Conservation (phyloP, 176 grass and related monocot species). For the Carex cristatella region DNA sequence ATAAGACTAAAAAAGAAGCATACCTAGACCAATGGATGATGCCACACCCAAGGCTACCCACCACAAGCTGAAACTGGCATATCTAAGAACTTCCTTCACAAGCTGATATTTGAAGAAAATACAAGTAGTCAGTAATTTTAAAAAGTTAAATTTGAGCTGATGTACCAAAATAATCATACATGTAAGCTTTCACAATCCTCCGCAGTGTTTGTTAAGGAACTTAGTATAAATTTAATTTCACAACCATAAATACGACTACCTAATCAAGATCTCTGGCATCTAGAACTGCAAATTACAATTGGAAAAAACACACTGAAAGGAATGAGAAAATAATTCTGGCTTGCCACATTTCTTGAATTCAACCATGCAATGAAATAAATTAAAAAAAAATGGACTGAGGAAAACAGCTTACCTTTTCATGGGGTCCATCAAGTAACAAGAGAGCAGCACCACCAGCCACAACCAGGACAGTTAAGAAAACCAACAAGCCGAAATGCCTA, state of each 20-base stretch:
- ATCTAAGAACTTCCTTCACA: slow-evolving; percentile 63
- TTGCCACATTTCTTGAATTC: neutral
- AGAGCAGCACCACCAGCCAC: slow-evolving; percentile 35
- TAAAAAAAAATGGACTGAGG: neutral
- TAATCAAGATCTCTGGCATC: neutral
- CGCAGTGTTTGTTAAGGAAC: neutral
- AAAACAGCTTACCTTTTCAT: slow-evolving; percentile 57
- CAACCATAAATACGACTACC: neutral
- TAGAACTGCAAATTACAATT: neutral
- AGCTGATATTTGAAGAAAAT: slow-evolving; percentile 43
- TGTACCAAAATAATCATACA: neutral
- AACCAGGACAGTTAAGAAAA: slow-evolving; percentile 36
- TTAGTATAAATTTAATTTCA: neutral
- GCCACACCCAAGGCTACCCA: slow-evolving; percentile 81
- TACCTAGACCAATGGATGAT: slow-evolving; percentile 89
- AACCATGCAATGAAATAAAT: neutral
- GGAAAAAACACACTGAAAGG: neutral
- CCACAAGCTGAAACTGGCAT: slow-evolving; percentile 73
- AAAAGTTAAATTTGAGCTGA: neutral
- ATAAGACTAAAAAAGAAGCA: slow-evolving; percentile 6
- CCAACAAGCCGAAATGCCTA: slow-evolving; percentile 38
- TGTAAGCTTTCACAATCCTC: neutral
- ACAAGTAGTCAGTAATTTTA: neutral
- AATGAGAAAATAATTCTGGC: neutral
- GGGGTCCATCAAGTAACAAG: slow-evolving; percentile 37